These are phyloP conservation scores for Hydrangea macrophylla DNA, from an alignment of 148 eudicot genomes.

Conservation along the genomic window DNA sequence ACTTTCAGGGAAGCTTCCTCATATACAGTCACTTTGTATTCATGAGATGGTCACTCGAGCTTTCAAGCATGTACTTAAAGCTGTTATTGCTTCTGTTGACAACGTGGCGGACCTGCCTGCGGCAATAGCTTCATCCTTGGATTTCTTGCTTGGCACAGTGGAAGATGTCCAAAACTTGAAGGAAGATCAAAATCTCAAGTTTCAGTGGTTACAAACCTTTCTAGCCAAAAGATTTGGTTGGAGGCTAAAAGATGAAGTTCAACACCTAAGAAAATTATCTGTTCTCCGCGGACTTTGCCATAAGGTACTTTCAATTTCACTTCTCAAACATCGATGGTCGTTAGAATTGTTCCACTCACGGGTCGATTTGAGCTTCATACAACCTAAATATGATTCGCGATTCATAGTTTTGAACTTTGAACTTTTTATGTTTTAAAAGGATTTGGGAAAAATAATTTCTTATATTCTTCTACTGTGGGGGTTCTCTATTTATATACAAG, in stretches of 20 bases:
- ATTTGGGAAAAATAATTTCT: too few relatives aligned
- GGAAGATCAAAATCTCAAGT: slow-evolving; percentile 47
- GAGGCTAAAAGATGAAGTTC: slow-evolving; percentile 75
- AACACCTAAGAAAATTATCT: slow-evolving; percentile 65
- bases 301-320: slow-evolving; percentile 46
- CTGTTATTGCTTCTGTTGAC: slow-evolving; percentile 79
- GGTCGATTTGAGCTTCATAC: too few relatives aligned
- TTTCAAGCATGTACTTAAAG: slow-evolving; percentile 82
- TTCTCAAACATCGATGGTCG: too few relatives aligned
- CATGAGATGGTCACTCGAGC: slow-evolving; percentile 99
- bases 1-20: slow-evolving; percentile 93
- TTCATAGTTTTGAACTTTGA: too few relatives aligned
- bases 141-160: slow-evolving; percentile 78
- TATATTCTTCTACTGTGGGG: too few relatives aligned
- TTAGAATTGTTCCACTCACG: too few relatives aligned
- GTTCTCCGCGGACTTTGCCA: slow-evolving; percentile 92
- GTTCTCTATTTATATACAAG: too few relatives aligned
- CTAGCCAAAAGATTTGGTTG: slow-evolving; percentile 71
- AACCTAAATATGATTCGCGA: too few relatives aligned
- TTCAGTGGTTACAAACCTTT: slow-evolving; percentile 71
- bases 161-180: slow-evolving; percentile 28
- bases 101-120: slow-evolving; percentile 58
- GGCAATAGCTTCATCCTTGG: slow-evolving; percentile 69
- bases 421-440: too few relatives aligned
- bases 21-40: slow-evolving; percentile 93